phyloP scores from a whole-genome alignment of 345 rosid genomes.

The Aquilaria malaccensis region DNA sequence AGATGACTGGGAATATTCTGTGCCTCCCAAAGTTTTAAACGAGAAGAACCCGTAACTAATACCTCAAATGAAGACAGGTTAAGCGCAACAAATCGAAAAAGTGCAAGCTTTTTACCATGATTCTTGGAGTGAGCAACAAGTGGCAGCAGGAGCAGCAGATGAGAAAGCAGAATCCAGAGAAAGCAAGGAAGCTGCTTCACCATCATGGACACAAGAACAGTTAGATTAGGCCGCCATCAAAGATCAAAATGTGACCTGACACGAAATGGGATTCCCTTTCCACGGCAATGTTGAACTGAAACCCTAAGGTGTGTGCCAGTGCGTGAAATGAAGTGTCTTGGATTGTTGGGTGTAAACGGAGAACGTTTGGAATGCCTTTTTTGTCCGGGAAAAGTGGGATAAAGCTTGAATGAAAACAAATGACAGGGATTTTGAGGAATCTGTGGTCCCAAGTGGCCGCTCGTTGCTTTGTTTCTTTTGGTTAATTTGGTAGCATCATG shows the following conservation, averaged over 20 bases:
- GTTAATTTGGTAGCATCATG: too few species aligned
- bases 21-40: too few species aligned
- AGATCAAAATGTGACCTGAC: not conserved
- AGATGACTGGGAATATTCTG: too few species aligned
- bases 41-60: too few species aligned
- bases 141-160: constrained; percentile 33
- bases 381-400: constrained; percentile 8
- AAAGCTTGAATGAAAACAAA: constrained; percentile 19
- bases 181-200: constrained; percentile 18
- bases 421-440: not conserved
- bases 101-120: constrained; percentile 35
- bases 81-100: not conserved
- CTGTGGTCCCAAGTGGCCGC: constrained; percentile 39
- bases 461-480: not conserved
- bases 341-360: constrained; percentile 4
- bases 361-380: not conserved
- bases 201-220: constrained; percentile 6
- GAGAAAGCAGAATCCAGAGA: constrained; percentile 24
- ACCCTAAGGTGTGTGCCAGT: not conserved
- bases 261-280: constrained; percentile 16
- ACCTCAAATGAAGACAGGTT: too few species aligned
- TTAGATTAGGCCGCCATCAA: not conserved
- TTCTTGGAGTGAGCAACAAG: constrained; percentile 43
- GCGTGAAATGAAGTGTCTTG: constrained; percentile 1
- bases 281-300: too few species aligned